Base-by-base conservation (phyloP, 805 yeast species). In the Teunomyces panamensis region DNA sequence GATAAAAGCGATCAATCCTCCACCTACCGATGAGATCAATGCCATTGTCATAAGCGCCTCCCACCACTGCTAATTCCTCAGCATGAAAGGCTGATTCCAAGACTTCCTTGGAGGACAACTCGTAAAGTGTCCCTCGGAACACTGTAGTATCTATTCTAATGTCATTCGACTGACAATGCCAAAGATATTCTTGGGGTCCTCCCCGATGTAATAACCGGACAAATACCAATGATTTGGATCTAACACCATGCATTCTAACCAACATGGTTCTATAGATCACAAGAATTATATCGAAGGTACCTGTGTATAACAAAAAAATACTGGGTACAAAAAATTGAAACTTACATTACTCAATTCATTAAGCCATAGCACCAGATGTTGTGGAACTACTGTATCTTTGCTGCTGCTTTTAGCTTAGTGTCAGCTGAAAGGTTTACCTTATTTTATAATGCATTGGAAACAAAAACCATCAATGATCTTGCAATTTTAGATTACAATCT, bases 1-100 rank as follows among this genome's bases (percentile, higher is more conserved):
- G 35, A 11, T 44, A 57, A 56, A 59, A 58, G 36, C 51, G 55
- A 26, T 54, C 46, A 42, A 74, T 59, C 46, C 76, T 63, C 85
- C 85, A 80, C 36, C 65, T 65, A 0, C 84, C 85, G 16, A 76
- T 57, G 4, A 82, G 57, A 56, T 82, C 87, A 3, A 81, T 65
- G 0, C 87, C 87, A 45, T 75, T 69, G 53, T 82, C 87, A 43
- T 74, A 72, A 1, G 80, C 67, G 1, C 85, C 84, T 1, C 87
- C 87, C 34, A 69, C 73, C 36, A 78, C 74, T 1, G 66, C 50
- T 41, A 80, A 47, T 30, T 68, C 57, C 11, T 56, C 54, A 39
- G 78, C 67, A 14, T 68, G 59, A 24, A 80, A 65, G n/a, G 60
- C 53, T 1, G 62, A 43, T 48, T 68, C 65, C 3, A 82, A 60